Base-by-base conservation (phyloP, 345 rosid genomes). In the Sapria himalayana region DNA sequence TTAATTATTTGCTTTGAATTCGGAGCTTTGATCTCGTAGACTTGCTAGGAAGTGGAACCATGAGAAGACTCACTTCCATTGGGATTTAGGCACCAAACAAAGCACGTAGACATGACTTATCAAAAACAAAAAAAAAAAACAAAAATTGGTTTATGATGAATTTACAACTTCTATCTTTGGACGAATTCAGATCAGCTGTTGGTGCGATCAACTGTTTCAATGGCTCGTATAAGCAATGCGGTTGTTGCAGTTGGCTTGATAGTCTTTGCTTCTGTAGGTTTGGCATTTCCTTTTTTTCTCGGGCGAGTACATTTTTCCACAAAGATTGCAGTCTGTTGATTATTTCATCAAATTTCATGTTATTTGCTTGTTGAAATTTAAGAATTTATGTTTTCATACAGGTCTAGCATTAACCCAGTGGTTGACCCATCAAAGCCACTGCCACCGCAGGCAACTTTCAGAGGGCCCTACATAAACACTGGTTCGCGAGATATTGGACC, bases 401-500 rank as follows among this genome's bases (percentile, higher is more conserved):
- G 96, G 57, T 62, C 77, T 15, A 82, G 47, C 64, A 56, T 51
- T 4, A 59, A 41, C 23, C 81, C 91, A 4, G 84, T 81, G 48
- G 72, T 85, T 9, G 94, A 89, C 57, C 33, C 93, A 37, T 68
- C 98, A 14, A 82, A 82, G 59, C 72, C 94, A 0, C 60, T 89
- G 37, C 81, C 93, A 18, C 94, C 94, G 1, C 93, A 89, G 66
- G 98, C 93, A 33, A 78, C 98, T 39, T 89, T 79, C 33, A 61
- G 98, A 43, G 94, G 93, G 57, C 94, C 98, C 51, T 89, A 89
- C 69, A 65, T 89, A 15, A 89, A 89, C 62, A 76, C 94, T 0
- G 93, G 94, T 9, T 82, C 94, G 41, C 84, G 79, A 19, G 94
- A 89, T 48, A 52, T 79, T 45, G 98, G 98, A 48, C 98, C 93